Evolutionary conservation across 78 protist species (phyloP).

Genomic region (Dictyostelium intermedium): DNA sequence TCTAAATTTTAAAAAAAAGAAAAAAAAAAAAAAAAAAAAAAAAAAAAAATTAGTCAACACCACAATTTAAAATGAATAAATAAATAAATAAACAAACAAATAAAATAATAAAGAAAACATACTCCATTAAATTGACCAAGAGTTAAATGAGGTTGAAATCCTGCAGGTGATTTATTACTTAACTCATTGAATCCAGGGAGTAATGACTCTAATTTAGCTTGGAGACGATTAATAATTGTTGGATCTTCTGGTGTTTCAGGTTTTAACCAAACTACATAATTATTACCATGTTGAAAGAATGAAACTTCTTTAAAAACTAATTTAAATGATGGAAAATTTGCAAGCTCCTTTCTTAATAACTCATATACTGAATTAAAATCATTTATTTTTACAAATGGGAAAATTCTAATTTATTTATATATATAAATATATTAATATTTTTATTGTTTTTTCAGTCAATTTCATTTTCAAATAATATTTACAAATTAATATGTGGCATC

Average conservation of each 20-base stretch:
- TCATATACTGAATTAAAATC: not conserved
- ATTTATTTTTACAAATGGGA: conserved; percentile 50
- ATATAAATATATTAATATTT: too few relatives aligned
- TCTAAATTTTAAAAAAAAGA: not conserved
- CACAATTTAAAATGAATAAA: too few relatives aligned
- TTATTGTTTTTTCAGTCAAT: too few relatives aligned
- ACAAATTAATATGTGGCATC: conserved; percentile 87
- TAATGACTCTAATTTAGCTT: not conserved
- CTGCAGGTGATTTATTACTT: conserved; percentile 25
- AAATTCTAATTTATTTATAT: conserved; percentile 33
- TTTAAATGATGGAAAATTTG: conserved; percentile 33
- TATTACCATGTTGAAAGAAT: conserved; percentile 74
- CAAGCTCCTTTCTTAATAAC: conserved; percentile 2
- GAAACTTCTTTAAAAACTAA: conserved; percentile 32
- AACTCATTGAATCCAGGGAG: conserved; percentile 67
- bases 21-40: too few relatives aligned
- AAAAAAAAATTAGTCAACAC: not conserved
- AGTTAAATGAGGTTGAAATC: conserved; percentile 77
- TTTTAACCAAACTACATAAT: conserved; percentile 63
- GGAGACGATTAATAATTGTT: conserved; percentile 5
- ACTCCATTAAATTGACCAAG: conserved; percentile 62
- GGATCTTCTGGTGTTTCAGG: conserved; percentile 64
- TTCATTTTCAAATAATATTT: not conserved
- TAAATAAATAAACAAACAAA: too few relatives aligned
- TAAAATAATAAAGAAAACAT: not conserved